Evolutionary conservation across 495 filamentous ascomycete species (phyloP).

Genomic region (Oleoguttula mirabilis): DNA sequence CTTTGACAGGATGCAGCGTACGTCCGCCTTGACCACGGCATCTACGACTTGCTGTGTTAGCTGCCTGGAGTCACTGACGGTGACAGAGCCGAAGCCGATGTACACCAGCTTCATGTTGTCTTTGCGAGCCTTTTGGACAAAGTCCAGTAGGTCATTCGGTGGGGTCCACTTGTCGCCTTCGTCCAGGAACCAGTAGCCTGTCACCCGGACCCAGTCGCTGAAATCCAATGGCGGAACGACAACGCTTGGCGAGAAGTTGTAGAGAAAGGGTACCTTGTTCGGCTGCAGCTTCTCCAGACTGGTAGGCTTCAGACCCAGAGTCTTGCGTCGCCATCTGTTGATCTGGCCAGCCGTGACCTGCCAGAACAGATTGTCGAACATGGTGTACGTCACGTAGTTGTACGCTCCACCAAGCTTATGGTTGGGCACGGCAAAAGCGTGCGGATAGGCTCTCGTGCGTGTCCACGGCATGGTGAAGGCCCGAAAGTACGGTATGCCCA

Average conservation of each 20-base stretch:
- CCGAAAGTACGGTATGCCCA: conserved; percentile 89
- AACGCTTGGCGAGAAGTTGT: conserved; percentile 90
- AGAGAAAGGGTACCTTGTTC: conserved; percentile 93
- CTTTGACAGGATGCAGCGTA: conserved; percentile 90
- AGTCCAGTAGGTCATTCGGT: conserved; percentile 58
- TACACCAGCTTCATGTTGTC: conserved; percentile 92
- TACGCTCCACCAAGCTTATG: conserved; percentile 89
- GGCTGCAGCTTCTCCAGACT: conserved; percentile 82
- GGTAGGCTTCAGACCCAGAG: conserved; percentile 66
- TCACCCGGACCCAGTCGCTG: conserved; percentile 94
- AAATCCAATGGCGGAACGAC: conserved; percentile 89
- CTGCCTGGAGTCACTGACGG: conserved; percentile 79
- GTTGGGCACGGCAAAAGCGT: conserved; percentile 91
- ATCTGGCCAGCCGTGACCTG: conserved; percentile 81
- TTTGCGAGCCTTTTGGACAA: conserved; percentile 64
- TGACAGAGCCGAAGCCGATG: conserved; percentile 91
- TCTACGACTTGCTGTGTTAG: conserved; percentile 84
- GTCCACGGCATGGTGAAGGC: conserved; percentile 99
- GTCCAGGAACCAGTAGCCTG: conserved; percentile 95
- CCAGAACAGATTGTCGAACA: conserved; percentile 98
- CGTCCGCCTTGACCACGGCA: conserved; percentile 80
- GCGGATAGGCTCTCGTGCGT: conserved; percentile 85
- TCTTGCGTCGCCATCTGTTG: conserved; percentile 80
- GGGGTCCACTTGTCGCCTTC: conserved; percentile 68
- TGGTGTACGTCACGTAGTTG: conserved; percentile 90